Evolutionary conservation across 2,329 filamentous ascomycete species (phyloP).

Genomic region (Cytospora mali): DNA sequence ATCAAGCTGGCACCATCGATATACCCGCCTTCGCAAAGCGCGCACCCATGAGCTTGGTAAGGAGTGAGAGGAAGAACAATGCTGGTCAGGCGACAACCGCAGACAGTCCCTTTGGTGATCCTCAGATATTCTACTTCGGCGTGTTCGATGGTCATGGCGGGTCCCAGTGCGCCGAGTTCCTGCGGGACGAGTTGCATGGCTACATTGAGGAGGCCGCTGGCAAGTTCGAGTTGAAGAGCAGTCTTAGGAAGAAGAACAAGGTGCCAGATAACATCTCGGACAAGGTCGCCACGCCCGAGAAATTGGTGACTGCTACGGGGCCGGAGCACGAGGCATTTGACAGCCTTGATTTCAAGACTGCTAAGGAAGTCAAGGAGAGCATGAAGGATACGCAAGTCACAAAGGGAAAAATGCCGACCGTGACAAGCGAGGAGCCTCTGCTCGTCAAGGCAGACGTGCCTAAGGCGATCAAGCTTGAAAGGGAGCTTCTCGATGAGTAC

Average conservation of each 20-base stretch:
- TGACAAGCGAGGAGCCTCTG: conserved; percentile 46
- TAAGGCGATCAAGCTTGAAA: conserved; percentile 70
- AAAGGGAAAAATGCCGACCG: conserved; percentile 38
- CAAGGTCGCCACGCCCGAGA: conserved; percentile 11
- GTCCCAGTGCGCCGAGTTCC: conserved; percentile 81
- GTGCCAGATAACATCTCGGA: conserved; percentile 24
- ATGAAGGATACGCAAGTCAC: conserved; percentile 41
- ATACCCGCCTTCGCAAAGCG: conserved; percentile 90
- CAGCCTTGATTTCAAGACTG: conserved; percentile 52
- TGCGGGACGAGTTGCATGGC: conserved; percentile 80
- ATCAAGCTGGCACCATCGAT: conserved; percentile 91
- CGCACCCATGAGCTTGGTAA: conserved; percentile 65
- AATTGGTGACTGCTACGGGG: conserved; percentile 31
- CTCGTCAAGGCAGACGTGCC: conserved; percentile 55
- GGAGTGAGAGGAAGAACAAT: conserved; percentile 49
- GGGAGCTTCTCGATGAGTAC: conserved; percentile 74
- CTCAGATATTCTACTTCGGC: conserved; percentile 96
- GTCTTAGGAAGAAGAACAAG: conserved; percentile 55
- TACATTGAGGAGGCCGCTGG: conserved; percentile 84
- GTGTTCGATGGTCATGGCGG: conserved; percentile 97
- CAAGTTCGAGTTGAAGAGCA: conserved; percentile 78
- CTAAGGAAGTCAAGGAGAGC: conserved; percentile 47
- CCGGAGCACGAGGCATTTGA: conserved; percentile 33
- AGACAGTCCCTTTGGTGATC: conserved; percentile 80
- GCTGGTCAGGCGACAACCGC: conserved; percentile 67